Conservation (phyloP, 2,329 filamentous ascomycete genomes). For the Ceratocystis cacaofunesta region DNA sequence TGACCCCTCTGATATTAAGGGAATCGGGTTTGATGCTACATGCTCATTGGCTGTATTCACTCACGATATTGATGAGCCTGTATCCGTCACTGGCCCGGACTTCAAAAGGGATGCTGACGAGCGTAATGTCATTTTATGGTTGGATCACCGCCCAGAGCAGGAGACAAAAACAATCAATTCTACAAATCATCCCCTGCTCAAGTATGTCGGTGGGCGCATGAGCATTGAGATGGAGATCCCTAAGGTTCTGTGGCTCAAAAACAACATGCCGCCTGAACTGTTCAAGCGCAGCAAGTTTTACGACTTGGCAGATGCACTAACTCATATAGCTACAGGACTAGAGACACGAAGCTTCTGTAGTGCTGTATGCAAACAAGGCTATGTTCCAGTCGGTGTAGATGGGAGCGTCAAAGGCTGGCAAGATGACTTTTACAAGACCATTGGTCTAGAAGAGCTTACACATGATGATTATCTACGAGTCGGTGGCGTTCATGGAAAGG, state of each 20-base stretch:
- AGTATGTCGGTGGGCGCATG: constrained; percentile 96
- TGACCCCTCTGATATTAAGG: constrained; percentile 59
- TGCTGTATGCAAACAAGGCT: constrained; percentile 94
- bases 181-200: constrained; percentile 79
- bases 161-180: constrained; percentile 90
- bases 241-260: constrained; percentile 96
- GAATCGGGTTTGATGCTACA: constrained; percentile 96
- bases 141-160: constrained; percentile 81
- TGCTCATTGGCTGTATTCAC: constrained; percentile 90
- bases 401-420: constrained; percentile 98
- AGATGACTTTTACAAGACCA: constrained; percentile 75
- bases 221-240: constrained; percentile 99
- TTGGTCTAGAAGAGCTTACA: constrained; percentile 72
- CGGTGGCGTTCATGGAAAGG: constrained; percentile 87
- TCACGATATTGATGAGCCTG: constrained; percentile 75
- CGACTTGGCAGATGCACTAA: constrained; percentile 82
- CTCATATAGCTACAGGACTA: constrained; percentile 82
- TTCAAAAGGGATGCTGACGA: constrained; percentile 65
- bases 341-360: constrained; percentile 91
- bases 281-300: constrained; percentile 96
- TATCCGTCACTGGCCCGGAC: constrained; percentile 76
- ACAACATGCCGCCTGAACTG: constrained; percentile 84
- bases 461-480: constrained; percentile 84
- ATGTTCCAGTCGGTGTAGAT: constrained; percentile 89
- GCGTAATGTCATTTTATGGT: constrained; percentile 92